Evolutionary conservation across 202 grass and related monocot genomes (phyloP).

Genomic region (Zoysia matrella): DNA sequence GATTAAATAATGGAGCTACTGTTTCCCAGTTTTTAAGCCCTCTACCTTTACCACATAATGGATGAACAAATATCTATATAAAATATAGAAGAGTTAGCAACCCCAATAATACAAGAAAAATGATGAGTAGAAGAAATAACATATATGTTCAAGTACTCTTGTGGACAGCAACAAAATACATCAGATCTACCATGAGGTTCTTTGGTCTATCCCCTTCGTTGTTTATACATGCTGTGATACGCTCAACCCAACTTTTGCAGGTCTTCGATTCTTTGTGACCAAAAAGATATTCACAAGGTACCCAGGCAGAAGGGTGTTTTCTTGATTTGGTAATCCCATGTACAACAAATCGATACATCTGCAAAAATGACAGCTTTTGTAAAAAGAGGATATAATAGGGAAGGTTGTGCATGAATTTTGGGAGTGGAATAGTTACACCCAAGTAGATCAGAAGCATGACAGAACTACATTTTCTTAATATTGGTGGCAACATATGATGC

Average conservation of each 20-base stretch:
- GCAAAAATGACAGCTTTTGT: conserved; percentile 47
- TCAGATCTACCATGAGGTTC: conserved; percentile 77
- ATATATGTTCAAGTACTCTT: background rate
- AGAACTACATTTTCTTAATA: background rate
- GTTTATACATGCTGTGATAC: conserved; percentile 50
- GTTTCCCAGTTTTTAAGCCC: conserved; percentile 75
- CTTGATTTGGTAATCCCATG: conserved; percentile 55
- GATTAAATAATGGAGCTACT: conserved; percentile 76
- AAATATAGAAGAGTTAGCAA: background rate
- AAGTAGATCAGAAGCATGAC: background rate
- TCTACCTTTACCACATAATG: conserved; percentile 89
- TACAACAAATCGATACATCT: conserved; percentile 84
- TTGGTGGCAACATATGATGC: background rate
- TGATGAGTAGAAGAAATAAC: conserved; percentile 16
- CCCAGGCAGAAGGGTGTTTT: conserved; percentile 62
- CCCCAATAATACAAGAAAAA: background rate
- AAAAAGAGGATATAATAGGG: background rate
- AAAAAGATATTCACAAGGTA: conserved; percentile 83
- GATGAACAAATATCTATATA: conserved; percentile 93
- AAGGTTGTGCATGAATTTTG: background rate
- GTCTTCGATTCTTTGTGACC: conserved; percentile 63
- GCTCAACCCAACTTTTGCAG: conserved; percentile 76
- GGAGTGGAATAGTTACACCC: background rate
- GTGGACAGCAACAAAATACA: conserved; percentile 21
- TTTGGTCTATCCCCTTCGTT: conserved; percentile 68